Percentiles rank a stretch among this genome's conserved stretches.
Conservation (phyloP, 805 yeast genomes). For the Candida easanensis region DNA sequence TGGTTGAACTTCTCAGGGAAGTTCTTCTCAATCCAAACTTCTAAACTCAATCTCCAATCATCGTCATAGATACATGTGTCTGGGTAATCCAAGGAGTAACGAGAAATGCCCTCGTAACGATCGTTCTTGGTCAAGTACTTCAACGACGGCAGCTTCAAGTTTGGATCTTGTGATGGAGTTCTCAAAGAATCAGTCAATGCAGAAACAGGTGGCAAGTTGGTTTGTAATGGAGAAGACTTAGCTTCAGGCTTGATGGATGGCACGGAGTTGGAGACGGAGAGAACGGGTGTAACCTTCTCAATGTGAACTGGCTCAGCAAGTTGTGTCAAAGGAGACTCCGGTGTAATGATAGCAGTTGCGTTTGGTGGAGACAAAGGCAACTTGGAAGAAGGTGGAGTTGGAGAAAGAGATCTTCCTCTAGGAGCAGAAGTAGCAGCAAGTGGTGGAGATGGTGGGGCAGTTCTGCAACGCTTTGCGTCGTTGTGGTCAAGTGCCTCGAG, state of each 20-base stretch:
- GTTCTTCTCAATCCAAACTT: constrained; percentile 39
- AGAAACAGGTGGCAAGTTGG: constrained; percentile 18
- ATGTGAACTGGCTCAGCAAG: constrained; percentile 11
- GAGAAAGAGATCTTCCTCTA: constrained; percentile 26
- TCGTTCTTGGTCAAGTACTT: constrained; percentile 22
- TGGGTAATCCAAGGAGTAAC: constrained; percentile 26
- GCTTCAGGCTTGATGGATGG: neutral
- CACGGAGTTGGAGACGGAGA: constrained; percentile 3
- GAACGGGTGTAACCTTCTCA: constrained; percentile 27
- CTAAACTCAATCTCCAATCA: constrained; percentile 43
- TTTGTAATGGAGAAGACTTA: constrained; percentile 4
- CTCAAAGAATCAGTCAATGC: constrained; percentile 6
- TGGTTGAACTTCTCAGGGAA: constrained; percentile 38
- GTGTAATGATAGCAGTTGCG: constrained; percentile 2
- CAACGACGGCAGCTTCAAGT: constrained; percentile 9
- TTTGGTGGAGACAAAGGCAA: constrained; percentile 12
- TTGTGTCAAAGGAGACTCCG: constrained; percentile 15
- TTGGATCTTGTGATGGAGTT: constrained; percentile 10
- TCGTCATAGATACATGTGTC: constrained; percentile 38
- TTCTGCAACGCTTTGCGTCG: constrained; percentile 37
- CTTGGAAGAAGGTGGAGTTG: constrained; percentile 16
- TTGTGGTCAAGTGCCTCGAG: constrained; percentile 14
- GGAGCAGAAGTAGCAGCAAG: constrained; percentile 9
- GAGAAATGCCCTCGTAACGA: constrained; percentile 14
- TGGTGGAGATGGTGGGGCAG: constrained; percentile 47